Percentiles rank a stretch among this genome's conserved stretches.
Conservation (phyloP, 257 asterid species). For the Striga asiatica region DNA sequence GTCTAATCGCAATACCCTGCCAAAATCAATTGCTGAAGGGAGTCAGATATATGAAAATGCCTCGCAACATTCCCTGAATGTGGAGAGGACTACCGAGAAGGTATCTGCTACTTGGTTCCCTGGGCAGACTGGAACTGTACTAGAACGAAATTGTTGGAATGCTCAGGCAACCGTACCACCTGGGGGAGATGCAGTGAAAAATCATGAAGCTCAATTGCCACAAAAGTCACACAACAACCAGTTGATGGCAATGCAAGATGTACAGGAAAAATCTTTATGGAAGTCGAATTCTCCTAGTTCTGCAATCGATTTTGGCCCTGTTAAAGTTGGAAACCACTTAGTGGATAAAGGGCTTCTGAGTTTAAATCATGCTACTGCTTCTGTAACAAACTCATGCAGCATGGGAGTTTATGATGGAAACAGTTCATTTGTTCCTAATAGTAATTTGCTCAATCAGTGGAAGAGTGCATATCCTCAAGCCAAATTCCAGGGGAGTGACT, state of each 20-base stretch:
- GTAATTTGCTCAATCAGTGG: slow-evolving; percentile 47
- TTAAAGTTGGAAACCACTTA: slow-evolving; percentile 26
- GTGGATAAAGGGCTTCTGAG: slow-evolving; percentile 32
- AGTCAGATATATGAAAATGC: slow-evolving; percentile 28
- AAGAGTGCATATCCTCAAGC: slow-evolving; percentile 34
- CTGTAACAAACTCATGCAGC: slow-evolving; percentile 26
- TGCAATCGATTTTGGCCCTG: slow-evolving; percentile 31
- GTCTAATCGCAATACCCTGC: slow-evolving; percentile 25
- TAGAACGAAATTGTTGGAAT: slow-evolving; percentile 43
- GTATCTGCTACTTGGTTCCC: slow-evolving; percentile 26
- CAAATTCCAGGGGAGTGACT: slow-evolving; percentile 36
- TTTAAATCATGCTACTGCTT: slow-evolving; percentile 26
- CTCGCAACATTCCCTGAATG: slow-evolving; percentile 30
- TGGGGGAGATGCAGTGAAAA: slow-evolving; percentile 31
- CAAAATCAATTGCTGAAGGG: slow-evolving; percentile 28
- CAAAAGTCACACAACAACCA: slow-evolving; percentile 29
- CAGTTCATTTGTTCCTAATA: slow-evolving; percentile 34
- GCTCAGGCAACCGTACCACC: slow-evolving; percentile 31
- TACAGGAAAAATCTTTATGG: slow-evolving; percentile 30
- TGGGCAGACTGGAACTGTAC: slow-evolving; percentile 29
- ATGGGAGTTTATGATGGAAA: slow-evolving; percentile 32
- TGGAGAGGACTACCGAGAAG: slow-evolving; percentile 22
- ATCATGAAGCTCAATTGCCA: slow-evolving; percentile 26
- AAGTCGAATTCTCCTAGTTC: slow-evolving; percentile 38
- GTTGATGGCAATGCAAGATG: slow-evolving; percentile 30